Conservation (phyloP, 768 basidiomycete genomes). For the Pleurotus sapidus region DNA sequence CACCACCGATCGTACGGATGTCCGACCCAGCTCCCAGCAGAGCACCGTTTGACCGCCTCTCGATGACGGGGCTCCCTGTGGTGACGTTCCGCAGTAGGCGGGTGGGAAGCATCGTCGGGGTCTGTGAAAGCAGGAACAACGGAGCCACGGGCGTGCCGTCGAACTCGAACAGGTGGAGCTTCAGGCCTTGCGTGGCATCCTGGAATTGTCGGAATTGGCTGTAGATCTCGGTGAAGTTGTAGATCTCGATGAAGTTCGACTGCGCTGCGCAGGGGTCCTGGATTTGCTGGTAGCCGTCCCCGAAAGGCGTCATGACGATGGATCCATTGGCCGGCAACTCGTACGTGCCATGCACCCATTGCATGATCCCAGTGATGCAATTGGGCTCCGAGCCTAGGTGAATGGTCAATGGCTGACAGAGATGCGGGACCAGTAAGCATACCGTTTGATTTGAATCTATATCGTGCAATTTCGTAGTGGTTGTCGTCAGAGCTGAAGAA, state of each 20-base stretch:
- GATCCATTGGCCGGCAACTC: conserved; percentile 72
- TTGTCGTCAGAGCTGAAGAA: conserved; percentile 59
- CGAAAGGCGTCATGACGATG: conserved; percentile 67
- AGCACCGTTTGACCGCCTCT: conserved; percentile 20
- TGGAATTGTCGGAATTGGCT: conserved; percentile 66
- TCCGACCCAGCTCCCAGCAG: conserved; percentile 3
- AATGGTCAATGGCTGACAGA: not conserved
- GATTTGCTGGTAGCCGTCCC: conserved; percentile 91
- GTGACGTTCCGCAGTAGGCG: conserved; percentile 54
- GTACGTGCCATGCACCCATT: conserved; percentile 89
- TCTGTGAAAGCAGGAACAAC: conserved; percentile 57
- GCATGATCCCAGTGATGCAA: conserved; percentile 86
- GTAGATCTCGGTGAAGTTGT: conserved; percentile 74
- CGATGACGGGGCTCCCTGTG: conserved; percentile 16
- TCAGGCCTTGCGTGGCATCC: conserved; percentile 58
- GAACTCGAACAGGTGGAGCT: conserved; percentile 74
- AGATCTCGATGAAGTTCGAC: conserved; percentile 84
- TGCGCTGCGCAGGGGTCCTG: conserved; percentile 90
- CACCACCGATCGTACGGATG: not conserved
- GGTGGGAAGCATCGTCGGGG: conserved; percentile 88
- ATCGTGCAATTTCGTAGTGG: conserved; percentile 88
- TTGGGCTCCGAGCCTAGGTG: conserved; percentile 72
- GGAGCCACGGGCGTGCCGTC: conserved; percentile 80
- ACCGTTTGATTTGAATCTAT: conserved; percentile 90
- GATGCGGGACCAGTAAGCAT: conserved; percentile 13